phyloP scores from a whole-genome alignment of 2,329 filamentous ascomycete genomes.

The Ploettnerulaceae sp. region DNA sequence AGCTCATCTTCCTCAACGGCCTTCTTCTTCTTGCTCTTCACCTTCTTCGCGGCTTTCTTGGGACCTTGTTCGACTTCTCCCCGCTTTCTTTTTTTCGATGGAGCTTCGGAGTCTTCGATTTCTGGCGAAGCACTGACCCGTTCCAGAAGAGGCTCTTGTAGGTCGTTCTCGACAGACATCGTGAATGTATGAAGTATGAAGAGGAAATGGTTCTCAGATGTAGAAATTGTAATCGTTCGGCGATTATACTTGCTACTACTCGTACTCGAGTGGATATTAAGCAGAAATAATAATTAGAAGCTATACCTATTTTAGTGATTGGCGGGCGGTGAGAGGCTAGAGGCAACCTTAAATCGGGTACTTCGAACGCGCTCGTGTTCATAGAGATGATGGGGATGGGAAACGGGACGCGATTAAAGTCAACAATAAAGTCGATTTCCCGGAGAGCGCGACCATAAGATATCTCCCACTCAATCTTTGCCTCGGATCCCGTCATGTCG shows the following conservation, averaged over 20 bases:
- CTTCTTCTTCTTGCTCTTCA: constrained; percentile 55
- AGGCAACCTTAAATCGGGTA: not conserved
- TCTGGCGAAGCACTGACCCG: constrained; percentile 21
- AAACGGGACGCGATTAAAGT: no score
- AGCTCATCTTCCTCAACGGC: constrained; percentile 52
- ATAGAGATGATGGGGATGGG: no score
- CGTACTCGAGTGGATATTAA: no score
- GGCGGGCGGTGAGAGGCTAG: constrained; percentile 8
- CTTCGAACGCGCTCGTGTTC: no score
- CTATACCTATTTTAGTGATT: not conserved
- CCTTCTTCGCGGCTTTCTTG: constrained; percentile 38
- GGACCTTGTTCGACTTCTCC: constrained; percentile 17
- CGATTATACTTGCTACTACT: no score
- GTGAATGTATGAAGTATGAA: not conserved
- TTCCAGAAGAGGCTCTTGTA: constrained; percentile 33
- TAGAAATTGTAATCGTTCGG: no score
- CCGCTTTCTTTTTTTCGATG: constrained; percentile 33
- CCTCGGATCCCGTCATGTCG: not conserved
- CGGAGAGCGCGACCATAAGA: no score
- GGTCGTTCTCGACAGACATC: constrained; percentile 26
- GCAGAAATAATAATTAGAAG: not conserved
- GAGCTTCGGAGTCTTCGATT: constrained; percentile 8
- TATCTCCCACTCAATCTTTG: no score
- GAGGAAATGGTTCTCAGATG: not conserved
- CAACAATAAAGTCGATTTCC: not conserved